Evolutionary conservation across 495 filamentous ascomycete genomes (phyloP), one percentile per base, ranked within the genome.

Genomic region (Pseudomonodictys pantanalensis): DNA sequence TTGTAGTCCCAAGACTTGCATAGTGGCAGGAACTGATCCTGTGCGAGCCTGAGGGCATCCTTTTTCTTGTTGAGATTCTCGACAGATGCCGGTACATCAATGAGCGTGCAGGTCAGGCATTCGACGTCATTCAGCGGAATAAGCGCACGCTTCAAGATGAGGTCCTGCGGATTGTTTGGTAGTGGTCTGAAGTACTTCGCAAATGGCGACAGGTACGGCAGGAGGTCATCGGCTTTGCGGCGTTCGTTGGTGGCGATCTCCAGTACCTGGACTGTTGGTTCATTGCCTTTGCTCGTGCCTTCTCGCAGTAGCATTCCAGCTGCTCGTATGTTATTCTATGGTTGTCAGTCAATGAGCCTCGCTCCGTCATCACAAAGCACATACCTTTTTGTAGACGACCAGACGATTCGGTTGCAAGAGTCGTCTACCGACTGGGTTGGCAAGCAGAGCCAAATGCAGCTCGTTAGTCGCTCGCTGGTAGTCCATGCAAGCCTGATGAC

Each of bases 231-330:
- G 30, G 87, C 81, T 65, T 90, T 81, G n/a, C 89, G 80, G 42
- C 79, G 80, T 59, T 79, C 77, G 51, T 80, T 71, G 0, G 79
- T 81, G 45, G 78, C 81, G 48, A 96, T 85, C 63, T 92, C 90
- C 25, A 92, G 79, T 5, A 95, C 82, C 62, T 90, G 86, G 32
- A 96, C 71, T 10, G 75, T 84, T 1, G 91, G 88, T 17, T 78
- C 75, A 22, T 77, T 65, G 6, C 80, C 82, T 45, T 77, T 82
- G 29, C 76, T 79, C 51, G 86, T 74, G 15, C 87, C 90, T 68
- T 93, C 90, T 25, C 81, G 80, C n/a, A 89, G 74, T 29, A 96
- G 76, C 28, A 96, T 83, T 35, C 90, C 91, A 2, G 86, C 83
- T 1, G 87, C 91, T 42, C 91, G 85, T 24, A 89, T 75, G 38